These are phyloP conservation scores for Phaeoacremonium minimum DNA, from an alignment of 2,329 filamentous ascomycete genomes.

Conservation along the genomic window DNA sequence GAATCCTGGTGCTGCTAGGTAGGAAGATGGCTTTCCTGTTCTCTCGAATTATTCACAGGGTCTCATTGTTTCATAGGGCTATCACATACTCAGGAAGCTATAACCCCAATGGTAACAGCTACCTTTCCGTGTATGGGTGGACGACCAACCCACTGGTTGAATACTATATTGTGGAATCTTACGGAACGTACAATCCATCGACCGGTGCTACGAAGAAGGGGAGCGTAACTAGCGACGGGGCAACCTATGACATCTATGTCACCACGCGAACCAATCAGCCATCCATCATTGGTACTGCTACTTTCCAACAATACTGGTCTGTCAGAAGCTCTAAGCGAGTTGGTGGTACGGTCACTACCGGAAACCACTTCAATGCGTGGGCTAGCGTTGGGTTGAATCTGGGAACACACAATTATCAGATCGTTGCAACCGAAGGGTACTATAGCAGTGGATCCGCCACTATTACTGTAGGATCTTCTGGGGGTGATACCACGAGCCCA, in stretches of 20 bases:
- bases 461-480: conserved; percentile 26
- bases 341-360: conserved; percentile 43
- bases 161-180: conserved; percentile 21
- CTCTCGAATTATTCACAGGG: too few relatives aligned
- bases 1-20: conserved; percentile 20
- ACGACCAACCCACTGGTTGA: conserved; percentile 24
- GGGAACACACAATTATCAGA: conserved; percentile 47
- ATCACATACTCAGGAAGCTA: conserved; percentile 46
- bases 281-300: conserved; percentile 40
- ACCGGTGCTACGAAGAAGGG: conserved; percentile 18
- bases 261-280: conserved; percentile 31
- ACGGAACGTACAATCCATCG: conserved; percentile 7
- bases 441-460: conserved; percentile 40
- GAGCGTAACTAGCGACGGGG: conserved; percentile 23
- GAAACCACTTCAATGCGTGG: conserved; percentile 50
- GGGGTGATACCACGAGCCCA: too few relatives aligned
- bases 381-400: conserved; percentile 34
- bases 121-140: conserved; percentile 35
- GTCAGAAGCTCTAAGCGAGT: conserved; percentile 41
- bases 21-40: conserved; percentile 40
- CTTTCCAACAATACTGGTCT: conserved; percentile 47
- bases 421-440: conserved; percentile 49
- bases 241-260: conserved; percentile 28
- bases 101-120: conserved; percentile 42
- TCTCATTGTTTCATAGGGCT: too few relatives aligned